Evolutionary conservation across 768 basidiomycete genomes (phyloP), one percentile per base, ranked within the genome.

Genomic region (Lactarius deliciosus): DNA sequence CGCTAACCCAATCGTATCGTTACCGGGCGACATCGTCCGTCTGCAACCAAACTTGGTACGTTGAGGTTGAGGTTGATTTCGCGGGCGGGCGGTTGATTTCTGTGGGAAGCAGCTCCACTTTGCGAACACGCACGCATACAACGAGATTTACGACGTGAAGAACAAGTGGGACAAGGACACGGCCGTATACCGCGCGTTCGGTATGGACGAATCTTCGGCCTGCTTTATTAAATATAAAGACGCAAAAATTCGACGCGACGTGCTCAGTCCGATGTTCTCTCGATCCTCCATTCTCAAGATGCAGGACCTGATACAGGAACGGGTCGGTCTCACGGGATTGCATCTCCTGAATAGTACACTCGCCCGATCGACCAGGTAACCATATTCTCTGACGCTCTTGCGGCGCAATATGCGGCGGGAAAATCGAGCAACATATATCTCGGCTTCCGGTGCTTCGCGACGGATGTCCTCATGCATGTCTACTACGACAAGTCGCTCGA

Each of bases 391-490:
- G 56, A 50, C 3, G 54, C 57, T 30, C 36, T 68, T n/a, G 60
- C 40, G 18, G 28, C 20, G 11, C 43, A 57, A 59, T 59, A 80
- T 76, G 73, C 80, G n/a, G 77, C 80, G 30, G 71, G 65, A 13
- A 63, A 53, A 63, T 40, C 61, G 7, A 66, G 61, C 15, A 76
- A 80, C 63, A 67, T 81, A 9, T 75, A 77, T 60, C 69, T 77
- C n/a, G 81, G 79, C 8, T 80, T 79, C 65, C 77, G 78, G 9
- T 76, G 75, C 25, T 74, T 76, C 5, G 76, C 77, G 25, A 68
- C 81, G 4, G 80, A 81, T n/a, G 74, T 81, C 32, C 77, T 81
- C 63, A 78, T 77, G 0, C 72, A 76, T 15, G 79, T 79, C 62
- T 80, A 79, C 68, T 80, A 79, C 60, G 76, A 75, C 2, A 69